Evolutionary conservation across 1,284 basidiomycete species (phyloP), one percentile per base, ranked within the genome.

Genomic region (Moesziomyces sp.): DNA sequence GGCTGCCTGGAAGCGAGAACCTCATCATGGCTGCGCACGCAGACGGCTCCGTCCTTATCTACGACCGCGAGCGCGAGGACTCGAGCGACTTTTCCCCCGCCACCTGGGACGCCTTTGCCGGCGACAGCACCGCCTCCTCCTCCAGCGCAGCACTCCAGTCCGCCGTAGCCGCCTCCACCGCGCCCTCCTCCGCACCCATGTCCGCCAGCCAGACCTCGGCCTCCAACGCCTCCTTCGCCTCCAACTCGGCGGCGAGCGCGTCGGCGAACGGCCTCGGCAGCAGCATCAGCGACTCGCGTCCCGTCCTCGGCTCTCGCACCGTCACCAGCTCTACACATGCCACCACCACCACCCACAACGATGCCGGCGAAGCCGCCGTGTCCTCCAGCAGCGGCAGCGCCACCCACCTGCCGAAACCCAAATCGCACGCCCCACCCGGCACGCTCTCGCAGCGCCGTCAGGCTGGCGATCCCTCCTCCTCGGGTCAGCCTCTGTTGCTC

Each of bases 21-120:
- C 88, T 95, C 23, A 95, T 98, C 83, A 88, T 96, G 44, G 93
- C 91, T n/a, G 91, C 93, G 3, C 93, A 97, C 81, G 91, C 90
- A 16, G 93, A 98, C 79, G 94, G 94, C 3, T 91, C 91, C 8
- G 90, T 96, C 64, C 88, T 94, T 40, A 88, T 94, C 23, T 95
- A 93, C 80, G 93, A 95, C 83, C 92, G 91, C 76, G 92, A 94
- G 76, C 90, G 92, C 34, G 93, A 95, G 61, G 94, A 97, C 77
- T 91, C 92, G 34, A 58, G 56, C 40, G 65, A 65, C 47, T 57
- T 69, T 44, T 28, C 50, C 2, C 65, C 71, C 9, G 65, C 65
- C 0, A 43, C 52, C 3, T 74, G 71, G 71, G 55, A 73, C 14
- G 59, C 60, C 1, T 57, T 58, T 42, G 35, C 53, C 5, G 56